phyloP scores from a whole-genome alignment of 352 stramenopile genomes.

The Globisporangium barbulae region DNA sequence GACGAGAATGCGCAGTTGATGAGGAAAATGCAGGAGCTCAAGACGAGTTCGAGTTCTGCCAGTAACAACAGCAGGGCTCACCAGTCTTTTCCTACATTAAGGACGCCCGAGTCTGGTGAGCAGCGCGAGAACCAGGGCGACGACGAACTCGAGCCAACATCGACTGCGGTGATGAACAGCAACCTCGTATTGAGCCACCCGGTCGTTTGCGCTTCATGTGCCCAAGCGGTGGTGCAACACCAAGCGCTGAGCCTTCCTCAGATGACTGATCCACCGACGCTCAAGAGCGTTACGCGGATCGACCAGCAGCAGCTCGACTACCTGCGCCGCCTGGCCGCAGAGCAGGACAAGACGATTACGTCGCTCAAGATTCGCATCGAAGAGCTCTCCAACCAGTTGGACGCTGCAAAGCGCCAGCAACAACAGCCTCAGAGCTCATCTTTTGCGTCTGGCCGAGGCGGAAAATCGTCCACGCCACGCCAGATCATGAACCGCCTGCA shows the following conservation, averaged over 20 bases:
- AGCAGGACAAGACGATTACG: slow-evolving; percentile 50
- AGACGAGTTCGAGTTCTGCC: not conserved
- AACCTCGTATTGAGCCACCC: not conserved
- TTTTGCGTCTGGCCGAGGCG: not conserved
- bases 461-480: slow-evolving; percentile 15
- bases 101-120: not conserved
- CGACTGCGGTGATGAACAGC: not conserved
- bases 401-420: slow-evolving; percentile 4
- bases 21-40: slow-evolving; percentile 20
- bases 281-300: slow-evolving; percentile 29
- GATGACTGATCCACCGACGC: slow-evolving; percentile 19
- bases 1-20: slow-evolving; percentile 21
- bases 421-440: not conserved
- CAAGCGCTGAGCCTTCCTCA: not conserved
- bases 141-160: not conserved
- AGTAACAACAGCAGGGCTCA: not conserved
- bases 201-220: slow-evolving; percentile 2
- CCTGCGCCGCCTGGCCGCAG: slow-evolving; percentile 38
- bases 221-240: not conserved
- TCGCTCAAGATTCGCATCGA: slow-evolving; percentile 43
- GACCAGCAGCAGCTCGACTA: slow-evolving; percentile 45
- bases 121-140: not conserved
- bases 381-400: slow-evolving; percentile 28
- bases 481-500: slow-evolving; percentile 30
- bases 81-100: not conserved